Evolutionary conservation across 2,329 filamentous ascomycete genomes (phyloP).

Genomic region (Aspergillus awamori): DNA sequence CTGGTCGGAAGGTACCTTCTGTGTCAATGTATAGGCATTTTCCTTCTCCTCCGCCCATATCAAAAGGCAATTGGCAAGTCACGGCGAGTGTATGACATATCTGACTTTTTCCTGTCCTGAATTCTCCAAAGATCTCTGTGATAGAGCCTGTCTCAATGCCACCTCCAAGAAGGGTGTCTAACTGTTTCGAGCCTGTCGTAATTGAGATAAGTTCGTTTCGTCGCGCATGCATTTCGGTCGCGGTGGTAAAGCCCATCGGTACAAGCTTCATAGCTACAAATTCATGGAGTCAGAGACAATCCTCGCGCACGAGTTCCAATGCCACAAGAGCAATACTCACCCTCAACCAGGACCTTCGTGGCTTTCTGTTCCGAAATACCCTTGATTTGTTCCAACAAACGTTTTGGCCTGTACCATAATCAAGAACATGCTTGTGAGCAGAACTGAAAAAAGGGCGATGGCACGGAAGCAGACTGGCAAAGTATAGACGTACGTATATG

Average conservation of each 20-base stretch:
- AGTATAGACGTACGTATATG: slow-evolving; percentile 70
- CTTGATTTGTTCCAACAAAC: slow-evolving; percentile 90
- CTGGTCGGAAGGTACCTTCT: slow-evolving; percentile 93
- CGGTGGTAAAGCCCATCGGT: slow-evolving; percentile 98
- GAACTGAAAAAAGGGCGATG: not conserved
- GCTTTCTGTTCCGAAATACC: slow-evolving; percentile 98
- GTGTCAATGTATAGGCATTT: slow-evolving; percentile 99
- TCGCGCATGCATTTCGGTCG: slow-evolving; percentile 97
- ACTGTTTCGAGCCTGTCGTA: slow-evolving; percentile 94
- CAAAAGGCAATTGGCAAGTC: slow-evolving; percentile 95
- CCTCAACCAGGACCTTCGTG: slow-evolving; percentile 84
- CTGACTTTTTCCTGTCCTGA: slow-evolving; percentile 96
- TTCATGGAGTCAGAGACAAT: slow-evolving; percentile 16
- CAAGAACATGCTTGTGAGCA: not conserved
- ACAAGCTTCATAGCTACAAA: slow-evolving; percentile 84
- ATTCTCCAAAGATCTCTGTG: slow-evolving; percentile 97
- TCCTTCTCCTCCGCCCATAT: slow-evolving; percentile 97
- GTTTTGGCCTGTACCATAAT: slow-evolving; percentile 56
- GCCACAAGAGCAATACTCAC: slow-evolving; percentile 53
- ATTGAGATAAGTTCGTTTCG: slow-evolving; percentile 97
- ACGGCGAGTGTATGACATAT: slow-evolving; percentile 98
- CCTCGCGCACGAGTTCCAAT: not conserved
- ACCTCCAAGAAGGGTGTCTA: slow-evolving; percentile 91
- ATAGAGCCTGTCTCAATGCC: slow-evolving; percentile 97
- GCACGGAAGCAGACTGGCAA: not conserved